Evolutionary conservation across 495 filamentous ascomycete species (phyloP), one percentile per base, ranked within the genome.

Genomic region (Hypoxylon rickii): DNA sequence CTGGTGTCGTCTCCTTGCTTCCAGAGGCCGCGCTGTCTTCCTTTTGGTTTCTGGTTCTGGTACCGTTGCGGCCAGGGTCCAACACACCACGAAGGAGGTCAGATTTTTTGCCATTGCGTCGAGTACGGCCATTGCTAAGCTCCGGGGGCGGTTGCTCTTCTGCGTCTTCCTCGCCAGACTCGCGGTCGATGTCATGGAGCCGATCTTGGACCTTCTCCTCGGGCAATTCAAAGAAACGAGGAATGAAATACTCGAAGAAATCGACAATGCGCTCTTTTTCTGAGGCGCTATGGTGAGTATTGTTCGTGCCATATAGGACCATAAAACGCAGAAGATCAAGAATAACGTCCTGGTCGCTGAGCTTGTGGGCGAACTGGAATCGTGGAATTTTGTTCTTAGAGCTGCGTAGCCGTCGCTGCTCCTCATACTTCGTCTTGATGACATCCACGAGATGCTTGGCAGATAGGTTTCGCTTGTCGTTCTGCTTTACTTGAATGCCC

Each of bases 221-320:
- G 39, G 93, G 82, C 55, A 97, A 76, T 34, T 88, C 90, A 58
- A 97, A 97, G 78, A 97, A 97, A 1, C 84, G 74, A 0, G 91
- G 86, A 46, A 97, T 83, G 58, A 97, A 96, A 19, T 87, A 87
- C 65, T 90, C 88, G 57, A 97, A 84, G 70, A 97, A 97, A 13
- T 83, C 83, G 57, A 86, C 78, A 29, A 96, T 83, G 19, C 87
- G 85, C 49, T 87, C 78, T 20, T 88, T 84, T 60, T 97, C 95
- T 10, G 82, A 75, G 11, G 78, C 77, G 52, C 86, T 89, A 50
- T 84, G 83, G 63, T 81, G 78, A 3, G 79, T 83, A 18, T 80
- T 85, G 29, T 85, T 78, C 58, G 88, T 87, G 29, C 89, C 83
- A 63, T 84, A 90, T 21, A 87, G 79, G 17, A 95, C 79, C 54